Percentiles rank a stretch among this genome's conserved stretches.
Evolutionary conservation across 2,329 filamentous ascomycete genomes (phyloP).

Genomic region (Cordyceps cicadae): DNA sequence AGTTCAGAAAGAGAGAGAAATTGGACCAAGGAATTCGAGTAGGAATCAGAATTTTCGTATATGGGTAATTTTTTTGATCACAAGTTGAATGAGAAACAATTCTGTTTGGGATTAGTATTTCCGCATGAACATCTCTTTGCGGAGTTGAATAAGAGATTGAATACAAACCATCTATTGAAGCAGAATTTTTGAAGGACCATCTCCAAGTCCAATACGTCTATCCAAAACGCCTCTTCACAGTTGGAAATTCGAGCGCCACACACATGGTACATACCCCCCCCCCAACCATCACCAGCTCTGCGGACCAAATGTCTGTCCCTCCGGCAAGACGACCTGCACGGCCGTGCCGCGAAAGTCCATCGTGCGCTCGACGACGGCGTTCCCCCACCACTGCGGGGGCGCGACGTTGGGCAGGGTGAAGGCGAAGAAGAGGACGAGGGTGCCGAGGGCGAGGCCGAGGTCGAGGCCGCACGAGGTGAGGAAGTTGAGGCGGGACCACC

Average conservation of each 20-base stretch:
- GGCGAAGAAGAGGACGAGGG: constrained; percentile 62
- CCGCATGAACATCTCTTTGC: no score
- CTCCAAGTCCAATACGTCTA: no score
- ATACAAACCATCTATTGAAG: no score
- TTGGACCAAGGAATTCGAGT: neutral
- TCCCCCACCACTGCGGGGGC: constrained; percentile 64
- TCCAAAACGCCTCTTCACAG: neutral
- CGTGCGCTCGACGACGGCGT: constrained; percentile 47
- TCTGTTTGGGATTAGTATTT: neutral
- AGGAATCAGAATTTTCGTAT: no score
- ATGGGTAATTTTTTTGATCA: no score
- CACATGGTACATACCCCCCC: no score
- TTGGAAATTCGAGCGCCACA: neutral
- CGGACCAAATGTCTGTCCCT: constrained; percentile 56
- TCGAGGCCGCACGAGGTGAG: constrained; percentile 63
- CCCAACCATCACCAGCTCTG: constrained; percentile 36
- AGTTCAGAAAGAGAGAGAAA: no score
- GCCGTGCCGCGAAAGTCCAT: constrained; percentile 55
- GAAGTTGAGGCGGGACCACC: constrained; percentile 71
- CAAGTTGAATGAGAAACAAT: neutral
- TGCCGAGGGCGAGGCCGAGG: constrained; percentile 57
- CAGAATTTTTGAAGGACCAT: no score
- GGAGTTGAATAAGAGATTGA: no score
- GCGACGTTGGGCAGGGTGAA: constrained; percentile 55
- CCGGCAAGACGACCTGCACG: constrained; percentile 42